These are phyloP conservation scores for Xylariales sp. DNA, from an alignment of 2,329 filamentous ascomycete species.

Conservation along the genomic window DNA sequence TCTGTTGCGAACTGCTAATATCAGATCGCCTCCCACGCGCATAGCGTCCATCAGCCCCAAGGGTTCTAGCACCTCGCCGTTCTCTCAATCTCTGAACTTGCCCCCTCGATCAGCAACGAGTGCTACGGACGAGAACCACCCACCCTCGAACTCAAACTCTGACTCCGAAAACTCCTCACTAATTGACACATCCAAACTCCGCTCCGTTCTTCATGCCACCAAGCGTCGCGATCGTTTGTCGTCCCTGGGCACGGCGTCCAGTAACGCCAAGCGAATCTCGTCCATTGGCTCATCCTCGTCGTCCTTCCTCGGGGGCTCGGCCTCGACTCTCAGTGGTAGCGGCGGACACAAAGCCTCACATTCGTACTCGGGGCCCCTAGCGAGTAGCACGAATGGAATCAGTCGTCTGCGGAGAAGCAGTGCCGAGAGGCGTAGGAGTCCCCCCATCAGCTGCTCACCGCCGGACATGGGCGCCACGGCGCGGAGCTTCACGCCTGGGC, in stretches of 20 bases:
- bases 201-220: slow-evolving; percentile 48
- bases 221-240: slow-evolving; percentile 41
- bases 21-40: slow-evolving; percentile 40
- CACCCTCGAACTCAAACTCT: slow-evolving; percentile 36
- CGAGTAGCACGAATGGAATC: slow-evolving; percentile 51
- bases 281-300: slow-evolving; percentile 36
- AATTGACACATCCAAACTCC: slow-evolving; percentile 51
- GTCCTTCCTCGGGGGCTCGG: no score
- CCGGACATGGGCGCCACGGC: slow-evolving; percentile 29
- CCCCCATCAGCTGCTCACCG: slow-evolving; percentile 50
- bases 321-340: no score
- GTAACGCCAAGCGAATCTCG: slow-evolving; percentile 39
- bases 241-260: slow-evolving; percentile 29
- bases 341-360: slow-evolving; percentile 26
- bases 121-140: slow-evolving; percentile 48
- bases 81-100: slow-evolving; percentile 2
- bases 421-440: slow-evolving; percentile 45
- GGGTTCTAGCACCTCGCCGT: slow-evolving; percentile 20
- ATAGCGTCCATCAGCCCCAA: slow-evolving; percentile 25
- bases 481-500: slow-evolving; percentile 45
- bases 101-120: no score
- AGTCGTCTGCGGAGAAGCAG: slow-evolving; percentile 48
- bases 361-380: slow-evolving; percentile 36
- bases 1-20: slow-evolving; percentile 43
- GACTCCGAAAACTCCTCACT: slow-evolving; percentile 43